These are phyloP conservation scores for Cornus suecica DNA, from an alignment of 148 eudicot species.

Conservation along the genomic window DNA sequence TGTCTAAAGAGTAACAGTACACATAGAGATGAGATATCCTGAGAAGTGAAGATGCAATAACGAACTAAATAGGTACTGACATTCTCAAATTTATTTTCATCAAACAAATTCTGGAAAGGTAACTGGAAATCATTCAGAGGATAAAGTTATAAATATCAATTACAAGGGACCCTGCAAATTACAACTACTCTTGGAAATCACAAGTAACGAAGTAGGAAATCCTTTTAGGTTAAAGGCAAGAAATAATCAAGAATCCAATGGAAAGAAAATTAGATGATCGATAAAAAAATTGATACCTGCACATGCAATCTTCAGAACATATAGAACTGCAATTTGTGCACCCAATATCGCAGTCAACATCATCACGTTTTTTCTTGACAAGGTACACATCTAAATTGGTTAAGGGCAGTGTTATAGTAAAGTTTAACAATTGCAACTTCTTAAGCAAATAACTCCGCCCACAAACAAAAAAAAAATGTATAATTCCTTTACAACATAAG, in stretches of 20 bases:
- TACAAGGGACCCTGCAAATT: no score
- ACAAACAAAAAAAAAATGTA: neutral
- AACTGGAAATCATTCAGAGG: no score
- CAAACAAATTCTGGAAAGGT: no score
- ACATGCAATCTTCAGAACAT: constrained; percentile 78
- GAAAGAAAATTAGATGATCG: neutral
- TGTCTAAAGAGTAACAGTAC: no score
- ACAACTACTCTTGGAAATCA: no score
- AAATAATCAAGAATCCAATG: neutral
- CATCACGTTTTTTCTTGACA: constrained; percentile 71
- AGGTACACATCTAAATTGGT: constrained; percentile 66
- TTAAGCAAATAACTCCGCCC: constrained; percentile 6
- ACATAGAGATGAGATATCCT: neutral
- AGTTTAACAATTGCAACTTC: neutral
- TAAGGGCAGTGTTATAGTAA: constrained; percentile 22
- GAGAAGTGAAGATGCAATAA: no score
- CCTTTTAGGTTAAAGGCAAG: no score
- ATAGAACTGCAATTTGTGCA: constrained; percentile 65
- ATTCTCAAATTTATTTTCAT: no score
- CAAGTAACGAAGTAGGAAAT: no score
- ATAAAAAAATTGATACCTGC: constrained; percentile 53
- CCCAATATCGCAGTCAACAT: constrained; percentile 46
- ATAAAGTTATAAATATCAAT: no score
- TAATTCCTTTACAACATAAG: neutral
- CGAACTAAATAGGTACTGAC: no score